Percentiles rank a stretch among this genome's conserved stretches.
phyloP scores from a whole-genome alignment of 83 land plant genomes.

The Diphasiastrum complanatum region DNA sequence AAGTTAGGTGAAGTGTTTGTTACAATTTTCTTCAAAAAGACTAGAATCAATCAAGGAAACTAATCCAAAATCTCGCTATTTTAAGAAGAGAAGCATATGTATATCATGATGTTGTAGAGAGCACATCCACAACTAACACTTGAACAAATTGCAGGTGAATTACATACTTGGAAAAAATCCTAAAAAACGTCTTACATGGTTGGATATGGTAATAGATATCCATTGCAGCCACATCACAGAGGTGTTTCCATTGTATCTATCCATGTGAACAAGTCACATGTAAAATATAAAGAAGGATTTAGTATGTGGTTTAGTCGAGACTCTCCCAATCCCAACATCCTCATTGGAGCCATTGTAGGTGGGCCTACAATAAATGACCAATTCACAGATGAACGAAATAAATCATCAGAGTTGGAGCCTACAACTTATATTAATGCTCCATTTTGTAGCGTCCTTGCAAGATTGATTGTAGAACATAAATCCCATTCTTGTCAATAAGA shows the following conservation, averaged over 20 bases:
- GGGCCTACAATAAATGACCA: slow-evolving; percentile 60
- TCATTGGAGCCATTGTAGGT: slow-evolving; percentile 73
- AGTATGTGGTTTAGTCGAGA: slow-evolving; percentile 40
- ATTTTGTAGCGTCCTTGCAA: slow-evolving; percentile 69
- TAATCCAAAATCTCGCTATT: too few relatives aligned
- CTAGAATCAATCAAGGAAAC: too few relatives aligned
- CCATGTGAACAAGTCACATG: slow-evolving; percentile 37
- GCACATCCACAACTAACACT: too few relatives aligned
- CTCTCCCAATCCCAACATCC: slow-evolving; percentile 51
- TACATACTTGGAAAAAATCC: slow-evolving; percentile 67
- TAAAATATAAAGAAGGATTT: slow-evolving; percentile 58
- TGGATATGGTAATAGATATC: slow-evolving; percentile 57
- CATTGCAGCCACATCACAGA: slow-evolving; percentile 71
- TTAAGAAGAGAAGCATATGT: too few relatives aligned
- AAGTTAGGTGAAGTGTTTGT: too few relatives aligned
- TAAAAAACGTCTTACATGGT: slow-evolving; percentile 73
- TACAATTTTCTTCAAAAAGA: too few relatives aligned
- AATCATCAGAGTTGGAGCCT: slow-evolving; percentile 62
- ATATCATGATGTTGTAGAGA: too few relatives aligned
- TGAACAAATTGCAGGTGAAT: slow-evolving; percentile 59
- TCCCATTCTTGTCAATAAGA: too few relatives aligned
- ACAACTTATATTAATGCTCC: slow-evolving; percentile 87
- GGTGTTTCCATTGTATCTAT: slow-evolving; percentile 67
- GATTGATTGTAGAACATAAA: too few relatives aligned
- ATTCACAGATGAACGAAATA: slow-evolving; percentile 51